These are phyloP conservation scores for Suhomyces bolitotheri DNA, from an alignment of 1,139 yeast genomes.

Conservation along the genomic window DNA sequence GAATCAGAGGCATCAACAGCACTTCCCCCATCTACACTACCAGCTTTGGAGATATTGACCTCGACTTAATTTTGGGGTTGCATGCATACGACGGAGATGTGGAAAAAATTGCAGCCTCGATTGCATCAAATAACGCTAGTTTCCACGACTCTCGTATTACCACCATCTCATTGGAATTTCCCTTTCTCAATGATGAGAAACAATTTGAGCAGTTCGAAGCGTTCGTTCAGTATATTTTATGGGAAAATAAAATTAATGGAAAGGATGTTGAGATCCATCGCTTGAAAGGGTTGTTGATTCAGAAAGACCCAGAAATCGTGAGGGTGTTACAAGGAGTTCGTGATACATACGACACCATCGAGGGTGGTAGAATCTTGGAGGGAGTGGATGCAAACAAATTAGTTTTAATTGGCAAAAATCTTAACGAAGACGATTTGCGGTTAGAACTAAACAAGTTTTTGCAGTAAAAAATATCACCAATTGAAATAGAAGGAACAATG, in stretches of 20 bases:
- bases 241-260: slow-evolving; percentile 58
- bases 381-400: slow-evolving; percentile 51
- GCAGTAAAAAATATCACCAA: slow-evolving; percentile 1
- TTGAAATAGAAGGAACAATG: neutral
- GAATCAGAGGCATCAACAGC: slow-evolving; percentile 62
- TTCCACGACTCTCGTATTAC: slow-evolving; percentile 57
- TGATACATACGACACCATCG: slow-evolving; percentile 81
- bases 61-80: slow-evolving; percentile 64
- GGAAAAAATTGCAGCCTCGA: slow-evolving; percentile 27
- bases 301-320: slow-evolving; percentile 19
- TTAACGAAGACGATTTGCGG: slow-evolving; percentile 35
- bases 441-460: slow-evolving; percentile 25
- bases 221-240: slow-evolving; percentile 64
- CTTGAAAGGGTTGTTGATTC: slow-evolving; percentile 70
- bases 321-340: slow-evolving; percentile 90
- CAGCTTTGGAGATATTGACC: slow-evolving; percentile 67
- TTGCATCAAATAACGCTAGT: slow-evolving; percentile 19
- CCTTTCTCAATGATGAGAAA: slow-evolving; percentile 33
- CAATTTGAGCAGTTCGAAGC: slow-evolving; percentile 50
- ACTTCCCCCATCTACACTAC: slow-evolving; percentile 69
- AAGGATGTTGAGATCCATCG: slow-evolving; percentile 69
- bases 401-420: slow-evolving; percentile 79
- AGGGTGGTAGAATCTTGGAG: slow-evolving; percentile 44
- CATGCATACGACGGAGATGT: slow-evolving; percentile 69
- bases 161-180: slow-evolving; percentile 60